Conservation (phyloP, 1,284 basidiomycete genomes). For the Cutaneotrichosporon sp. region DNA sequence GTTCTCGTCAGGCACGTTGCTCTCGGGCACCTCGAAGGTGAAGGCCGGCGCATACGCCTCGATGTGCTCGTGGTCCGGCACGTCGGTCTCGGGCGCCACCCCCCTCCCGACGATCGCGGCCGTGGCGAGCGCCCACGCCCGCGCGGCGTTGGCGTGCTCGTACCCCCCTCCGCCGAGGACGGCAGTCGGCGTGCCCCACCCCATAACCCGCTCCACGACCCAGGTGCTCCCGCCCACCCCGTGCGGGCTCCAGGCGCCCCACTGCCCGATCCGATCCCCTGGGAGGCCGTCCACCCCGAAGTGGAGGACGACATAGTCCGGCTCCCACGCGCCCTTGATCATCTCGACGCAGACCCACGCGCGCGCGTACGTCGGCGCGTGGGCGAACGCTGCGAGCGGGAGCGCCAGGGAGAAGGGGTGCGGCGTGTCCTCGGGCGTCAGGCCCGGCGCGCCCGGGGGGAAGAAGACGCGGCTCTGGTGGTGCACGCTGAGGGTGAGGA, state of each 20-base stretch:
- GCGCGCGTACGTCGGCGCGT: constrained; percentile 61
- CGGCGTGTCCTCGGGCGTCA: constrained; percentile 57
- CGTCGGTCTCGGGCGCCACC: constrained; percentile 62
- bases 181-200: constrained; percentile 64
- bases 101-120: constrained; percentile 64
- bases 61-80: constrained; percentile 71
- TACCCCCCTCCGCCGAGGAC: constrained; percentile 68
- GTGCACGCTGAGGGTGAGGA: constrained; percentile 82
- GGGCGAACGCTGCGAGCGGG: constrained; percentile 69
- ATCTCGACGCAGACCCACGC: constrained; percentile 66
- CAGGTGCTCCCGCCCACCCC: constrained; percentile 68
- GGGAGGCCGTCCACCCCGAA: constrained; percentile 84
- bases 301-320: constrained; percentile 79
- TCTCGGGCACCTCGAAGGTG: constrained; percentile 67
- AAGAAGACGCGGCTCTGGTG: constrained; percentile 80
- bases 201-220: constrained; percentile 63
- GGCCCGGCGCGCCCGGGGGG: constrained; percentile 56
- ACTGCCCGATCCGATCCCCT: constrained; percentile 68
- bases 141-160: constrained; percentile 73
- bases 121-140: constrained; percentile 81
- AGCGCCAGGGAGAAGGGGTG: constrained; percentile 75
- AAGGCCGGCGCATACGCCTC: constrained; percentile 75
- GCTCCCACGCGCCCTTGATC: constrained; percentile 65
- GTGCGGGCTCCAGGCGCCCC: constrained; percentile 73
- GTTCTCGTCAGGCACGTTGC: constrained; percentile 71